phyloP scores from a whole-genome alignment of 2,329 filamentous ascomycete species.

The Ophiosphaerella herpotricha region DNA sequence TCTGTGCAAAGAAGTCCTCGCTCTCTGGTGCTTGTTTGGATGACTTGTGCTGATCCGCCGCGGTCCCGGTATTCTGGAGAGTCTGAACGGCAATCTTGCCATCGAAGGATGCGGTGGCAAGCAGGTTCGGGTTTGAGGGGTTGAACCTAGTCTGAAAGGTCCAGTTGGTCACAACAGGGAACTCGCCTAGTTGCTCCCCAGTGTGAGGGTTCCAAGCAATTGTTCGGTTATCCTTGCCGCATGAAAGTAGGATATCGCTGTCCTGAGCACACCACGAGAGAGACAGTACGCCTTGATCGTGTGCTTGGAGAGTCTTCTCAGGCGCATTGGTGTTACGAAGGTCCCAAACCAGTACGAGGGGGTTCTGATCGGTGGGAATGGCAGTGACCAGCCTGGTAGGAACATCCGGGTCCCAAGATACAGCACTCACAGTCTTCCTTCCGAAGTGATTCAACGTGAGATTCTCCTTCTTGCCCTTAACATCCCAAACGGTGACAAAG shows the following conservation, averaged over 20 bases:
- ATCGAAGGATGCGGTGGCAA: conserved; percentile 95
- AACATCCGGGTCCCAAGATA: conserved; percentile 95
- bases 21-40: conserved; percentile 73
- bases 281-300: conserved; percentile 90
- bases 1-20: conserved; percentile 95
- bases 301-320: conserved; percentile 84
- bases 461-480: conserved; percentile 97
- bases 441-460: conserved; percentile 88
- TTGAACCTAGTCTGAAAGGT: conserved; percentile 96
- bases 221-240: conserved; percentile 94
- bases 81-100: conserved; percentile 95
- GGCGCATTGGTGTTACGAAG: conserved; percentile 94
- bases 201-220: conserved; percentile 96
- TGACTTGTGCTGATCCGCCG: conserved; percentile 64
- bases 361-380: conserved; percentile 84
- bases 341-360: conserved; percentile 91
- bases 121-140: conserved; percentile 87
- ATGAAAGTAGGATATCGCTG: conserved; percentile 84
- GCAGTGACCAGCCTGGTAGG: conserved; percentile 92
- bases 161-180: conserved; percentile 99
- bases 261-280: conserved; percentile 96
- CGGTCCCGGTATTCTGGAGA: conserved; percentile 87
- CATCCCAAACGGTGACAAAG: conserved; percentile 97
- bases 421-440: conserved; percentile 89
- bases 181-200: conserved; percentile 84